These are phyloP conservation scores for Austropuccinia psidii DNA, from an alignment of 1,284 basidiomycete genomes.

Conservation along the genomic window DNA sequence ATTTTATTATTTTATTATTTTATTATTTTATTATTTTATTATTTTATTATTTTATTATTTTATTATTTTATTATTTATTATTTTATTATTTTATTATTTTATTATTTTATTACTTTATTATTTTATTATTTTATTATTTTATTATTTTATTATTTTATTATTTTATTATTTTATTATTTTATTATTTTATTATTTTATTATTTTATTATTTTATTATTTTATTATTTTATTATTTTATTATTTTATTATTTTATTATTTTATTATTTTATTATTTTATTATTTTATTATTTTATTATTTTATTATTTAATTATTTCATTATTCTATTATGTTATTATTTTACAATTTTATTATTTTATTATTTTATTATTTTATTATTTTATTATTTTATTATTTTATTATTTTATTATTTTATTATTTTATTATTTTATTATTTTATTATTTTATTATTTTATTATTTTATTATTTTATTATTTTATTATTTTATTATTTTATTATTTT, in stretches of 20 bases:
- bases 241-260: neutral
- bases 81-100: neutral
- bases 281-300: neutral
- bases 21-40: too few relatives aligned
- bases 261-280: neutral
- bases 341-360: neutral
- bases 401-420: neutral
- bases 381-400: neutral
- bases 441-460: neutral
- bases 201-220: neutral
- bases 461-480: neutral
- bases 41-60: too few relatives aligned
- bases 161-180: neutral
- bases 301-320: neutral
- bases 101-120: neutral
- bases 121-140: neutral
- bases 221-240: neutral
- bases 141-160: neutral
- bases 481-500: neutral
- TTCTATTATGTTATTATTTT: neutral
- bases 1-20: too few relatives aligned
- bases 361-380: neutral
- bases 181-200: neutral
- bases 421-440: neutral
- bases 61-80: too few relatives aligned